Evolutionary conservation across 129 eudicot species (phyloP), one percentile per base, ranked within the genome.

Genomic region (Deinandra increscens): DNA sequence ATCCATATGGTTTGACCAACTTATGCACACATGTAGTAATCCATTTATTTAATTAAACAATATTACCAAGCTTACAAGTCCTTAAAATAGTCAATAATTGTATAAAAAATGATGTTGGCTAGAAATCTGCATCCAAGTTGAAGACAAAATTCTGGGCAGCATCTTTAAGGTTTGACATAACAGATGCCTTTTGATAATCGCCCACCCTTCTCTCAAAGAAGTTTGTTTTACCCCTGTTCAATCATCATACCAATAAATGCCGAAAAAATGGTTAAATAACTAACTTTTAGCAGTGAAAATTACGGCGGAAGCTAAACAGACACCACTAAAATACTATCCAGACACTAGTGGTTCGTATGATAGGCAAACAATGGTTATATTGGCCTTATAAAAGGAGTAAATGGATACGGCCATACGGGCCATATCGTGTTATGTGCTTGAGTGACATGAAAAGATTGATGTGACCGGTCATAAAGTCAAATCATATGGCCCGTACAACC

Each of bases 141-240:
- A 90, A 90, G 75, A 75, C 86, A 17, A 69, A 84, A 74, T 78
- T 84, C 53, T 86, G 78, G 73, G 67, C 64, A 37, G 79, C 79
- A 23, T 58, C 81, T 62, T 83, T 75, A 71, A 90, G 77, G 75
- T 81, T 87, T 46, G 95, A 83, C 97, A 90, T 87, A 31, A 87
- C 89, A 50, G 89, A 85, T 11, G 97, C 95, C 84, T 90, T 87
- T 75, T 87, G 95, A 77, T 90, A 87, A 49, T 90, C 95, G 4
- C 91, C 97, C 66, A 90, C 95, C 76, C 91, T 83, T 80, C 91
- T 87, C 76, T 90, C 91, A 64, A 90, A 90, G 78, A 90, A 87
- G 86, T 90, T 90, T 5, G 95, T 60, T 78, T 90, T 90, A 53
- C 97, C 95, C 71, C 96, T 89, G 88, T 41, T 22, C 64, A 61